phyloP scores from a whole-genome alignment of 495 filamentous ascomycete species.

The Hyaloscypha finlandica region DNA sequence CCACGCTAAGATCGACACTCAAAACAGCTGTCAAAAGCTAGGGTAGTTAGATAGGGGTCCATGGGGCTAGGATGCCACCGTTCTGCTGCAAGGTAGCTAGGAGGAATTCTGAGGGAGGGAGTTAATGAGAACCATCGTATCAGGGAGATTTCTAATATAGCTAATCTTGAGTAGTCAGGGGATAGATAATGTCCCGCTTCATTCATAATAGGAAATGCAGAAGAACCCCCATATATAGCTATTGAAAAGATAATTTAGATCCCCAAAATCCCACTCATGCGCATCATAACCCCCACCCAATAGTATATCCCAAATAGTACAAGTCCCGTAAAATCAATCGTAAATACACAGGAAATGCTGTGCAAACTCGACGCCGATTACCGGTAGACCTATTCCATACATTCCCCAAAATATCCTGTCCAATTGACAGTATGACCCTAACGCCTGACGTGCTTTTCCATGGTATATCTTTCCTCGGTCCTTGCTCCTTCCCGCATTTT shows the following conservation, averaged over 20 bases:
- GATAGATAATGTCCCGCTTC: too few relatives aligned
- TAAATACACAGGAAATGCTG: neutral
- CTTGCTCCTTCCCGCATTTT: constrained; percentile 1
- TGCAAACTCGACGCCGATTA: neutral
- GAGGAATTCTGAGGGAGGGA: too few relatives aligned
- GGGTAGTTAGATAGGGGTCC: too few relatives aligned
- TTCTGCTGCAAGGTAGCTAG: too few relatives aligned
- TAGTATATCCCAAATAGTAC: constrained; percentile 1
- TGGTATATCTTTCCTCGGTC: neutral
- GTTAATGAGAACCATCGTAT: too few relatives aligned
- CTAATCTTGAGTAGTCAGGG: too few relatives aligned
- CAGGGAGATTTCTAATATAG: too few relatives aligned
- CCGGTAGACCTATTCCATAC: neutral
- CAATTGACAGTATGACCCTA: neutral
- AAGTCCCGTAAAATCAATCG: neutral
- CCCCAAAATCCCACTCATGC: neutral
- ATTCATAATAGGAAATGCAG: too few relatives aligned
- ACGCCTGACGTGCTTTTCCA: constrained; percentile 1
- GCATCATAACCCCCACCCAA: neutral
- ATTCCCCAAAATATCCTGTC: neutral
- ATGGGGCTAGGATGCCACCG: too few relatives aligned
- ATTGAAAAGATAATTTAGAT: neutral
- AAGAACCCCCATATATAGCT: neutral
- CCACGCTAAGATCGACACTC: too few relatives aligned
- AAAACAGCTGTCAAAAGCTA: too few relatives aligned